Conservation (phyloP, 108 stramenopile genomes). For the Nannochloropsis salina region DNA sequence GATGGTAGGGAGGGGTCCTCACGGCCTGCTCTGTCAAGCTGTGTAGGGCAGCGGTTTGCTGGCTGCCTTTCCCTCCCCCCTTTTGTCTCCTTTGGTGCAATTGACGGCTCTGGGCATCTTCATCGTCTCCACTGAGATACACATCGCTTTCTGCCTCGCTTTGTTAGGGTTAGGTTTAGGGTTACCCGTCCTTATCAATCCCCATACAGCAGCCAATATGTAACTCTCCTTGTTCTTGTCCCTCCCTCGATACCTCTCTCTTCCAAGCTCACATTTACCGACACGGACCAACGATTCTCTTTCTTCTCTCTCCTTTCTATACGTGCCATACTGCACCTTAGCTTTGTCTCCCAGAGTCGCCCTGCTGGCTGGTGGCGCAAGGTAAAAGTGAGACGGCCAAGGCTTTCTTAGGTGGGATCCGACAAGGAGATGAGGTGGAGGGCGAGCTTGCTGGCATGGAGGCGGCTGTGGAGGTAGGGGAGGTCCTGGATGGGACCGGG, state of each 20-base stretch:
- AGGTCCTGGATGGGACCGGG: slow-evolving; percentile 21
- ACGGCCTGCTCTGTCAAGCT: neutral
- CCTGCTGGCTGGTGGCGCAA: slow-evolving; percentile 47
- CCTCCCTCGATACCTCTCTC: neutral
- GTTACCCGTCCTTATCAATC: no score
- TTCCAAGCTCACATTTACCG: neutral
- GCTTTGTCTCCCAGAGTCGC: slow-evolving; percentile 48
- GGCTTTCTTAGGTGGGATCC: slow-evolving; percentile 31
- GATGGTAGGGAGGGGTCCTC: slow-evolving; percentile 29
- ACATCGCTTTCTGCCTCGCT: no score
- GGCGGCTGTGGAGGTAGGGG: slow-evolving; percentile 27
- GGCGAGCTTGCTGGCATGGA: slow-evolving; percentile 34
- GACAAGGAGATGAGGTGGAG: slow-evolving; percentile 42
- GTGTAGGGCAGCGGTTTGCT: no score
- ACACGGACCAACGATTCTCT: neutral
- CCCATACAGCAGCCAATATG: neutral
- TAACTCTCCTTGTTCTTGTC: neutral
- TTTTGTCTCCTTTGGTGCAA: no score
- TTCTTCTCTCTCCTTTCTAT: neutral
- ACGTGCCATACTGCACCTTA: neutral
- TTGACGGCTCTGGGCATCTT: no score
- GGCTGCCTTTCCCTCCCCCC: no score
- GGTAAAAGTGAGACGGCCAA: slow-evolving; percentile 38
- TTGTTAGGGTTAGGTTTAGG: no score
- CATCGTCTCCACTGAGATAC: no score